A percentile compares a stretch with the other conserved stretches of the same genome.
phyloP scores from a whole-genome alignment of 352 stramenopile species.

The Phytophthora pseudosyringae region DNA sequence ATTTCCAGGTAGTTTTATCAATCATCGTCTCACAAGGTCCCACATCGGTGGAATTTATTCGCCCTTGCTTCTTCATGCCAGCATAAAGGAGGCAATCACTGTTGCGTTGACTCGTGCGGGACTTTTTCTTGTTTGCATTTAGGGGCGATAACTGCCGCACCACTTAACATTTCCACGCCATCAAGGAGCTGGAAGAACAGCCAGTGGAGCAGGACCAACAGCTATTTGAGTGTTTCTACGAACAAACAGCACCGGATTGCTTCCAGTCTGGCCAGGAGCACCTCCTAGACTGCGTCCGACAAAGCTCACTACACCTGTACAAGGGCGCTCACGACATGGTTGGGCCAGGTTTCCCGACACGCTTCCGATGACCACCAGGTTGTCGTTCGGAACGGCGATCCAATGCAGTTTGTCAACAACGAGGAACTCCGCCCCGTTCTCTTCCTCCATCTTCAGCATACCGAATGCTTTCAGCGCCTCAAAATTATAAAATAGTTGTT shows the following conservation, averaged over 20 bases:
- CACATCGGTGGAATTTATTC: too few relatives aligned
- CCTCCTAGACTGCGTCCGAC: conserved; percentile 10
- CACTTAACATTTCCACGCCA: too few relatives aligned
- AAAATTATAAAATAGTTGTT: conserved; percentile 21
- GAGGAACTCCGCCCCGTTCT: conserved; percentile 17
- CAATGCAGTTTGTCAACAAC: conserved; percentile 26
- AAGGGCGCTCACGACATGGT: conserved; percentile 18
- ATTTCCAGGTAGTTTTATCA: too few relatives aligned
- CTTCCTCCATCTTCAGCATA: conserved; percentile 24
- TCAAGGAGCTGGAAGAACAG: not conserved
- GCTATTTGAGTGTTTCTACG: not conserved
- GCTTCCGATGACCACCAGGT: conserved; percentile 22
- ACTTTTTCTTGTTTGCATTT: too few relatives aligned
- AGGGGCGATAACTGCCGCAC: too few relatives aligned
- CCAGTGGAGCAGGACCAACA: not conserved
- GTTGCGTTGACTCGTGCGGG: too few relatives aligned
- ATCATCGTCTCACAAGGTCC: too few relatives aligned
- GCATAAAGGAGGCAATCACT: too few relatives aligned
- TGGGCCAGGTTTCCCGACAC: conserved; percentile 11
- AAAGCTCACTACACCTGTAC: conserved; percentile 20
- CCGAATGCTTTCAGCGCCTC: conserved; percentile 28
- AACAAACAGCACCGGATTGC: not conserved
- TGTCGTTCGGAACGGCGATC: conserved; percentile 2
- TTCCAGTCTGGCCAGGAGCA: conserved; percentile 12
- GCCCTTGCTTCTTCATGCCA: too few relatives aligned